phyloP scores from a whole-genome alignment of 805 yeast genomes.

The Ogataea methylovora region DNA sequence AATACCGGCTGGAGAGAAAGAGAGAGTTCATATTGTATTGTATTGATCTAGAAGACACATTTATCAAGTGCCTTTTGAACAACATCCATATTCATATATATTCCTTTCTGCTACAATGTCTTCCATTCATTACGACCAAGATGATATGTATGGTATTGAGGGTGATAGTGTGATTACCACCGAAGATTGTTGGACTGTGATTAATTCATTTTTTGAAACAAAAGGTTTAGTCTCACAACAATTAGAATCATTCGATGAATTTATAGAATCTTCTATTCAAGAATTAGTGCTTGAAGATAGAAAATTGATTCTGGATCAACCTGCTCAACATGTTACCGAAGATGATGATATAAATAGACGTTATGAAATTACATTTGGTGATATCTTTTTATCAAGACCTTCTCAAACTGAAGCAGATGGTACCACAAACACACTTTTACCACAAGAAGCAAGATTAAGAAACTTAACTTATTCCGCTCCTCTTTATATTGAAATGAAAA shows the following conservation, averaged over 20 bases:
- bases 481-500: slow-evolving; percentile 90
- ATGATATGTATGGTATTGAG: slow-evolving; percentile 17
- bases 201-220: slow-evolving; percentile 90
- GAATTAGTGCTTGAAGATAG: slow-evolving; percentile 96
- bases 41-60: too few species aligned
- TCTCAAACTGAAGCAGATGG: slow-evolving; percentile 99
- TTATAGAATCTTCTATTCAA: slow-evolving; percentile 92
- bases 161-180: slow-evolving; percentile 80
- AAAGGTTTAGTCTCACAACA: slow-evolving; percentile 98
- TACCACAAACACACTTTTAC: slow-evolving; percentile 97
- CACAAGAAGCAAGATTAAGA: slow-evolving; percentile 96
- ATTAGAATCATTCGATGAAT: slow-evolving; percentile 96
- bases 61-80: too few species aligned
- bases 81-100: too few species aligned
- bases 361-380: slow-evolving; percentile 96
- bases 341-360: slow-evolving; percentile 85
- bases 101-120: too few species aligned
- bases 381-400: slow-evolving; percentile 92
- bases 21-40: too few species aligned
- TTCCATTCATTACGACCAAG: slow-evolving; percentile 13
- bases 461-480: slow-evolving; percentile 96
- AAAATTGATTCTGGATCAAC: slow-evolving; percentile 89
- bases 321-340: slow-evolving; percentile 94
- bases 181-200: slow-evolving; percentile 99
- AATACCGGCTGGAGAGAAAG: too few species aligned